Conservation (phyloP, 2,329 filamentous ascomycete species). For the Penicillium sp. region DNA sequence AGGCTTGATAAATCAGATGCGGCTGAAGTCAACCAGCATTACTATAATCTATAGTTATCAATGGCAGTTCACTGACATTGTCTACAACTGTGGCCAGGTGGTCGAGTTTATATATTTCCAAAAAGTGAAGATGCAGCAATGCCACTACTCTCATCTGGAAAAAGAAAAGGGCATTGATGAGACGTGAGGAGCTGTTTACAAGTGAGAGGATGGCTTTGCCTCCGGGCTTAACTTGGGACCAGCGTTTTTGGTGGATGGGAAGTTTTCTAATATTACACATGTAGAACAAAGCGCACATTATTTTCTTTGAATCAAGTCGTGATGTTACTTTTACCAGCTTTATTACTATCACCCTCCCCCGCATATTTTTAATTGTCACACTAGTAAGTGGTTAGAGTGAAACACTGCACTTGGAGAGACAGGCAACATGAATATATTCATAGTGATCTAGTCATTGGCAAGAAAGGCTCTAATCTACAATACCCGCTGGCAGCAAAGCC, state of each 20-base stretch:
- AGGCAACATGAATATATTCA: background rate
- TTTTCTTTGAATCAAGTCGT: background rate
- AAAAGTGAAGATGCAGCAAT: background rate
- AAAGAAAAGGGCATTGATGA: background rate
- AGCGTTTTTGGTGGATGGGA: conserved; percentile 32
- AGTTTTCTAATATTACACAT: conserved; percentile 13
- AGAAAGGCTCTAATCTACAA: conserved; percentile 50
- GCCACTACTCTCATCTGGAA: background rate
- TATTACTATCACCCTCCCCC: background rate
- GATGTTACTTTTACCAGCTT: background rate
- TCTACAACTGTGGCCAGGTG: background rate
- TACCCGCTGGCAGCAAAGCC: conserved; percentile 58
- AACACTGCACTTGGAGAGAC: background rate
- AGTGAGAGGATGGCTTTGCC: background rate
- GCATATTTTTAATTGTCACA: too few relatives aligned
- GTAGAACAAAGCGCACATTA: background rate
- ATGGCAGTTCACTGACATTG: background rate
- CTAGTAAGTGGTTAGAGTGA: background rate
- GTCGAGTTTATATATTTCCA: background rate
- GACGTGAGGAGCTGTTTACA: background rate
- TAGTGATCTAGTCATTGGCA: background rate
- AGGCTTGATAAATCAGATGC: background rate
- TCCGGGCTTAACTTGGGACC: background rate
- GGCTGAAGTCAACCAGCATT: background rate
- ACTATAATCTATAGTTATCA: background rate